phyloP scores from a whole-genome alignment of 75 land plant genomes.

The Sequoiadendron giganteum region DNA sequence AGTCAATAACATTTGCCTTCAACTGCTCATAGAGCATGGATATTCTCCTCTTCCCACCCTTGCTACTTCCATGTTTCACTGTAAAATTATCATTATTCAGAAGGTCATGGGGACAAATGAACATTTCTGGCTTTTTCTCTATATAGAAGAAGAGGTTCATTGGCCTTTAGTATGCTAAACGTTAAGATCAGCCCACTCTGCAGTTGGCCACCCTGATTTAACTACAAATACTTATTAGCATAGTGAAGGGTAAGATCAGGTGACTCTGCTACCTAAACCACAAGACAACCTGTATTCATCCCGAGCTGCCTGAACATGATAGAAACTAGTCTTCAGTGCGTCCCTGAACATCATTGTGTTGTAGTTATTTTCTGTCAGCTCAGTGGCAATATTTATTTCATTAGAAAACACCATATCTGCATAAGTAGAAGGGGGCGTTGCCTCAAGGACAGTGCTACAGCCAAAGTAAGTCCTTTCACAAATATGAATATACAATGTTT shows the following conservation, averaged over 20 bases:
- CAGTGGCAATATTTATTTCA: slow-evolving; percentile 76
- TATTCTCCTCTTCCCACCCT: slow-evolving; percentile 30
- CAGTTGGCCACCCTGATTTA: slow-evolving; percentile 44
- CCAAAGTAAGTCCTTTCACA: no score
- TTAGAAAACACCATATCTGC: slow-evolving; percentile 84
- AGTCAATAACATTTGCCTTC: slow-evolving; percentile 70
- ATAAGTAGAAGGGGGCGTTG: slow-evolving; percentile 44
- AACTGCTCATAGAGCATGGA: slow-evolving; percentile 55
- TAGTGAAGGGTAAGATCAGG: no score
- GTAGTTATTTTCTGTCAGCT: slow-evolving; percentile 61
- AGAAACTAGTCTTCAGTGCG: slow-evolving; percentile 87
- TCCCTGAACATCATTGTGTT: slow-evolving; percentile 72
- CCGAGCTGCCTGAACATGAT: slow-evolving; percentile 84
- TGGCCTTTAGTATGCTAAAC: slow-evolving; percentile 56
- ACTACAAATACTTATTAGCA: slow-evolving; percentile 30
- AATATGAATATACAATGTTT: no score
- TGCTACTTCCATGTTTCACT: background rate
- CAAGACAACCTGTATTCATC: slow-evolving; percentile 88
- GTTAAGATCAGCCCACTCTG: slow-evolving; percentile 46
- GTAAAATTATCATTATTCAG: background rate
- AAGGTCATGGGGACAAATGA: no score
- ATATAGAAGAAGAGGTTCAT: no score
- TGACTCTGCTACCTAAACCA: slow-evolving; percentile 46
- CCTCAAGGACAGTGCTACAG: slow-evolving; percentile 46
- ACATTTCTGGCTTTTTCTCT: no score